Percentiles rank a stretch among this genome's conserved stretches.
These are phyloP conservation scores for Xylaria sp. DNA, from an alignment of 2,329 filamentous ascomycete species.

Conservation along the genomic window DNA sequence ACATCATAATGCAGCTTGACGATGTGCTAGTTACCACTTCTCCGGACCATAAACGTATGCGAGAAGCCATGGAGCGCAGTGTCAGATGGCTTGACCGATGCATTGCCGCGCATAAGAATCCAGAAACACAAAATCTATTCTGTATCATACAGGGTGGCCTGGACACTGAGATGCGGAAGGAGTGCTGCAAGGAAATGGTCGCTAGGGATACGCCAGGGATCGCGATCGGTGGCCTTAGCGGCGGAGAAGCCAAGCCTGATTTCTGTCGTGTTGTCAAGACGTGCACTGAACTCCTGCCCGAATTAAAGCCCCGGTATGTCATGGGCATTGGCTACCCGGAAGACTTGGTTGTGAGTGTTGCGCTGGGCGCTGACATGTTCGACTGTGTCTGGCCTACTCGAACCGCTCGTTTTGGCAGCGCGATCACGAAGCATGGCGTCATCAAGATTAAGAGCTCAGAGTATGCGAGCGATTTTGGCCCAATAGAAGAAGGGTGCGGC, in stretches of 20 bases:
- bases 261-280: conserved; percentile 91
- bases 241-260: conserved; percentile 91
- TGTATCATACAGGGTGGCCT: conserved; percentile 98
- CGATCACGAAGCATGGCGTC: conserved; percentile 82
- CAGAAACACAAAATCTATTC: conserved; percentile 88
- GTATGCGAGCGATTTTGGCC: conserved; percentile 82
- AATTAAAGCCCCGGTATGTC: conserved; percentile 95
- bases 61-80: conserved; percentile 93
- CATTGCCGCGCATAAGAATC: conserved; percentile 87
- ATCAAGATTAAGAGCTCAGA: conserved; percentile 82
- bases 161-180: conserved; percentile 82
- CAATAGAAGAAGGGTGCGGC: conserved; percentile 83
- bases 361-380: conserved; percentile 98
- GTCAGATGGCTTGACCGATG: conserved; percentile 97
- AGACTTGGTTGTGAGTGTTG: conserved; percentile 91
- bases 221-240: conserved; percentile 93
- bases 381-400: conserved; percentile 99
- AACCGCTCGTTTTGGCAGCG: conserved; percentile 95
- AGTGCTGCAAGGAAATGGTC: conserved; percentile 90
- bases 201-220: conserved; percentile 92
- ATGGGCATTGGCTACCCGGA: conserved; percentile 99
- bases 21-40: conserved; percentile 97
- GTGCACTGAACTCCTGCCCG: conserved; percentile 85
- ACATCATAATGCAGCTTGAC: conserved; percentile 99
- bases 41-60: conserved; percentile 86